Conservation (phyloP, 2,329 filamentous ascomycete genomes). For the Cryphonectria radicalis region DNA sequence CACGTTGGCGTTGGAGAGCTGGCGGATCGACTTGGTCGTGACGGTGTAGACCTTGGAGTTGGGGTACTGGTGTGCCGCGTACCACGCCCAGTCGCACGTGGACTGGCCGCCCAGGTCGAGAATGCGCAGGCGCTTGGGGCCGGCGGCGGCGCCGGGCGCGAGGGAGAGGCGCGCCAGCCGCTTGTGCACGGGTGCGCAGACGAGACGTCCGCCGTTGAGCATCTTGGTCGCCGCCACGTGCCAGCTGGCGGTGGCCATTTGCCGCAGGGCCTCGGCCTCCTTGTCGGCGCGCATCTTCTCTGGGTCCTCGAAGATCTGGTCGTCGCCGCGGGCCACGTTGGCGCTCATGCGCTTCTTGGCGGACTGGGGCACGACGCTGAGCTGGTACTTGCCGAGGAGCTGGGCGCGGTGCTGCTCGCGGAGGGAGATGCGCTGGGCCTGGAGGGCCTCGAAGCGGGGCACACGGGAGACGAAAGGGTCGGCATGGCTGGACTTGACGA, state of each 20-base stretch:
- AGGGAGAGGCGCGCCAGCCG: slow-evolving; percentile 60
- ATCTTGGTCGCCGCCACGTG: slow-evolving; percentile 64
- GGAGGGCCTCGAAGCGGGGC: slow-evolving; percentile 84
- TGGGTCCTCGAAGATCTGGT: slow-evolving; percentile 64
- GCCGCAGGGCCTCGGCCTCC: slow-evolving; percentile 78
- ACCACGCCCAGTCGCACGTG: slow-evolving; percentile 94
- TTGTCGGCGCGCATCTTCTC: slow-evolving; percentile 71
- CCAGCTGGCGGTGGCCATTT: slow-evolving; percentile 67
- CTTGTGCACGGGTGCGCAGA: slow-evolving; percentile 67
- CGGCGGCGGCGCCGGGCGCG: slow-evolving; percentile 50
- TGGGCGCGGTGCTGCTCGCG: slow-evolving; percentile 76
- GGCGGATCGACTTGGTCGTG: slow-evolving; percentile 72
- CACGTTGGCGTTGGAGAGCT: slow-evolving; percentile 74
- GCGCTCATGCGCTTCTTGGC: slow-evolving; percentile 72
- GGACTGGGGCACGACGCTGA: slow-evolving; percentile 69
- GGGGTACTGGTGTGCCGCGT: slow-evolving; percentile 83
- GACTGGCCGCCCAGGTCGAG: slow-evolving; percentile 86
- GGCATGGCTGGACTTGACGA: slow-evolving; percentile 64
- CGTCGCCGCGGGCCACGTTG: slow-evolving; percentile 75
- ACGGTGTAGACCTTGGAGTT: slow-evolving; percentile 88
- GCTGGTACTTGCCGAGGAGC: slow-evolving; percentile 82
- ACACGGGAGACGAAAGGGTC: slow-evolving; percentile 87
- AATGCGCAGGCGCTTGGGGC: slow-evolving; percentile 59
- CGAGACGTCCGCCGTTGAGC: slow-evolving; percentile 67
- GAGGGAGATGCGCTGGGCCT: slow-evolving; percentile 78